Base-by-base conservation (phyloP, 1,139 yeast genomes). In the Zygosaccharomyces sapae region DNA sequence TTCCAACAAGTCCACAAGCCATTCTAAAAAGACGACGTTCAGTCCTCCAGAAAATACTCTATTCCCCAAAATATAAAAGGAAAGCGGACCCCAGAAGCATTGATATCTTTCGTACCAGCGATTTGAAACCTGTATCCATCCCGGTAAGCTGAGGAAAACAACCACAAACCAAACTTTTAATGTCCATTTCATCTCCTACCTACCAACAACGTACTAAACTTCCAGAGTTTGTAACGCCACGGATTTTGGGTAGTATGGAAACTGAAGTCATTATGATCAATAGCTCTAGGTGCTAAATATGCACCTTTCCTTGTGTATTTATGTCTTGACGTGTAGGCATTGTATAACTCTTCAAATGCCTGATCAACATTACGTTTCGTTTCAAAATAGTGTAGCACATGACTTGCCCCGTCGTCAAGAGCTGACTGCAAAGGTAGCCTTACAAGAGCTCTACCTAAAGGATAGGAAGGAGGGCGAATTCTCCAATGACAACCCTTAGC, bases 281-380 rank as follows among this genome's bases (percentile, higher is more conserved):
- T 61, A 0, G 74, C 74, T 34, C 72, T 56, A 1, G 64, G 52
- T 1, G 62, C 49, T 5, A 56, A 51, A 4, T 44, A 34, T 4
- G 39, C 44, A 33, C 46, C 52, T 19, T 42, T 38, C 10, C 24
- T 33, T 13, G 13, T 43, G 38, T 55, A 55, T 25, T 57, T 54
- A 43, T 61, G 66, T 40, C 66, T 62, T 1, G 77, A 72, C 0
- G 76, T 71, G 49, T 72, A 71, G 19, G 70, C 53, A 51, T 70
- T 67, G 54, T 70, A 70, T 5, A 70, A 62, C 48, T 70, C 69
- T 46, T 74, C 77, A 51, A 75, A 72, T 0, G 74, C 70, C 41
- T 75, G 77, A 43, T 75, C 79, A 5, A 77, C 77, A 44, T 73
- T 79, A 10, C 62, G 46, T 44, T 70, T 70, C 1, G 73, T 67